These are phyloP conservation scores for Davidsoniella australis DNA, from an alignment of 2,329 filamentous ascomycete genomes.

Conservation along the genomic window DNA sequence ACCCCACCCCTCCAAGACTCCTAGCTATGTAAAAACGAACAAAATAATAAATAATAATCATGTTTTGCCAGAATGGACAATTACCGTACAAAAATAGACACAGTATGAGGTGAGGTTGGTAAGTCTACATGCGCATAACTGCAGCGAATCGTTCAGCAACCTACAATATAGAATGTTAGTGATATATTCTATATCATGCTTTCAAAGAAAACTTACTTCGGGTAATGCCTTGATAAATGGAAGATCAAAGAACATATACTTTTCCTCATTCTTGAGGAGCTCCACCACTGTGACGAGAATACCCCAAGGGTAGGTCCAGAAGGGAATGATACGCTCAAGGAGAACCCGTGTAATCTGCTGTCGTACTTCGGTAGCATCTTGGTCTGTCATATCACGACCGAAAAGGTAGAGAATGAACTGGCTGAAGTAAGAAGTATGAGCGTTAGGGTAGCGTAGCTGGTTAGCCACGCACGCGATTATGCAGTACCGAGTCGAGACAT, in stretches of 20 bases:
- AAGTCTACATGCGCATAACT: slow-evolving; percentile 14
- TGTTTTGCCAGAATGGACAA: too few relatives aligned
- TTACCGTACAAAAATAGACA: too few relatives aligned
- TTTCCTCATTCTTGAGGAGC: slow-evolving; percentile 70
- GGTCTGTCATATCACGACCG: slow-evolving; percentile 52
- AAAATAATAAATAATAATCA: too few relatives aligned
- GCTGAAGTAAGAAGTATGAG: slow-evolving; percentile 84
- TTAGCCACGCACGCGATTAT: slow-evolving; percentile 73
- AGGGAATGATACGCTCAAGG: slow-evolving; percentile 71
- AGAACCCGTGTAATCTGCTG: slow-evolving; percentile 83
- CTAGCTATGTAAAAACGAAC: too few relatives aligned
- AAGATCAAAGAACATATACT: slow-evolving; percentile 81
- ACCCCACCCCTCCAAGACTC: too few relatives aligned
- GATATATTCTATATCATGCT: background rate
- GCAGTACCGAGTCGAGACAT: slow-evolving; percentile 67
- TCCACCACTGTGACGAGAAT: slow-evolving; percentile 77
- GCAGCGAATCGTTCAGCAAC: slow-evolving; percentile 20
- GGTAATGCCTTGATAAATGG: slow-evolving; percentile 81
- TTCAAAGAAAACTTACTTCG: slow-evolving; percentile 41
- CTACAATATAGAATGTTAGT: slow-evolving; percentile 13
- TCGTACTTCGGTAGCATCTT: slow-evolving; percentile 66
- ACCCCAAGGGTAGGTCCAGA: slow-evolving; percentile 92
- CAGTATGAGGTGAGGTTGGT: too few relatives aligned
- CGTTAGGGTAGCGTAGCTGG: slow-evolving; percentile 78
- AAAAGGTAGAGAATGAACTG: slow-evolving; percentile 74